Base-by-base conservation (phyloP, 805 yeast species). In the Naumovozyma castellii region DNA sequence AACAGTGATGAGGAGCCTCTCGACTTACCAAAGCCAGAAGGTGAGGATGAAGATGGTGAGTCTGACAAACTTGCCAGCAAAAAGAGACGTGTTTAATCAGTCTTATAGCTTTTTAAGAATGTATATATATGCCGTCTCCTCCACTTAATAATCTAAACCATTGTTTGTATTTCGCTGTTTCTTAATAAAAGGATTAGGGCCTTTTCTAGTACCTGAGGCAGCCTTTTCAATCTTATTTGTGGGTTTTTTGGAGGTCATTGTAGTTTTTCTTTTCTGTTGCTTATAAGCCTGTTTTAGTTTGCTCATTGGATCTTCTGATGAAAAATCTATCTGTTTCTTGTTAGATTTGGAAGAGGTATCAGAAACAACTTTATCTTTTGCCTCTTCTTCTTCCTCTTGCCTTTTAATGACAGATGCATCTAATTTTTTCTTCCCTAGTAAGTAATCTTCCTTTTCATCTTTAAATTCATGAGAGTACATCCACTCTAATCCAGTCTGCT, bases 401-500 rank as follows among this genome's bases (percentile, higher is more conserved):
- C 18, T 27, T 15, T 34, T 39, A 15, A 48, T 20, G 8, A 48
- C 35, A 14, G 43, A 27, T 18, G 43, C 19, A 29, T 51, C 51
- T 18, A 54, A 29, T 39, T 47, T 45, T 35, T 44, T 49, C 34
- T 43, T 55, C 15, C 57, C 56, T 25, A 48, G 32, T 15, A 51
- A 34, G 35, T 48, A 52, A 20, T 51, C 56, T 8, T 48, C 44
- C 10, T 50, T 52, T 13, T 42, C 42, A 2, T 41, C 38, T 2
- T 14, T 25, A 3, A 41, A 28, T 4, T 42, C 68, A 17, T 70
- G 76, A 12, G 80, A 73, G 54, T 88, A 88, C 94, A 90, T 90
- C 97, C 97, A 88, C 34, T 75, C 81, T 17, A 86, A 66, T 37
- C 80, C 73, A 39, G 70, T 63, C 61, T 53, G 43, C 68, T 41